Conservation (phyloP, 176 grass and related monocot genomes). For the Cymbopogon citratus region DNA sequence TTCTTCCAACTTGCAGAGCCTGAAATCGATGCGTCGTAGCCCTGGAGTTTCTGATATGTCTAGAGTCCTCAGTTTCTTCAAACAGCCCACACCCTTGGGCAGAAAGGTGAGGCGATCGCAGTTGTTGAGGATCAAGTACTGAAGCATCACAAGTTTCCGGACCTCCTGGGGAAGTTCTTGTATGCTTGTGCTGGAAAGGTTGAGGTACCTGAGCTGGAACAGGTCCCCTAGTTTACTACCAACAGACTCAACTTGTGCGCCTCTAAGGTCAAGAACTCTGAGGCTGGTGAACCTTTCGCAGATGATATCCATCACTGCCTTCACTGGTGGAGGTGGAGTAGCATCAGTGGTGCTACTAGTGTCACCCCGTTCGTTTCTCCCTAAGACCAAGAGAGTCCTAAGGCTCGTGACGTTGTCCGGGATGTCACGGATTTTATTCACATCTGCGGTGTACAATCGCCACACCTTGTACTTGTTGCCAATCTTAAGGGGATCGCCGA, state of each 20-base stretch:
- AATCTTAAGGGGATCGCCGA: neutral
- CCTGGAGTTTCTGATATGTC: neutral
- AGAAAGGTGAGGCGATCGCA: neutral
- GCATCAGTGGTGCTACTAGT: too few relatives aligned
- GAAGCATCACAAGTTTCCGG: neutral
- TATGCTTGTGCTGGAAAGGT: constrained; percentile 2
- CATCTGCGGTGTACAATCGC: neutral
- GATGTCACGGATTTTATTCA: neutral
- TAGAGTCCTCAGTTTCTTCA: neutral
- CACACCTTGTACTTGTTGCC: neutral
- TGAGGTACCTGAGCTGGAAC: constrained; percentile 7
- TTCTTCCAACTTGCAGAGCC: neutral
- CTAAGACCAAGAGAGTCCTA: neutral
- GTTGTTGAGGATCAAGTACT: neutral
- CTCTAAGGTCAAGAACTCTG: constrained; percentile 8
- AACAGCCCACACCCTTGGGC: neutral
- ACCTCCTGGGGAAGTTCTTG: neutral
- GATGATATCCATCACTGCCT: neutral
- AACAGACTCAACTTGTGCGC: neutral
- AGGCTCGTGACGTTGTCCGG: neutral
- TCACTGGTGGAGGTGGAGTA: neutral
- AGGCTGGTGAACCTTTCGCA: neutral
- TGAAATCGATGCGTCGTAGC: too few relatives aligned
- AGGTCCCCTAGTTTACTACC: neutral
- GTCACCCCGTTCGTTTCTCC: neutral